Conservation (phyloP, 257 asterid genomes). For the Voacanga thouarsii region DNA sequence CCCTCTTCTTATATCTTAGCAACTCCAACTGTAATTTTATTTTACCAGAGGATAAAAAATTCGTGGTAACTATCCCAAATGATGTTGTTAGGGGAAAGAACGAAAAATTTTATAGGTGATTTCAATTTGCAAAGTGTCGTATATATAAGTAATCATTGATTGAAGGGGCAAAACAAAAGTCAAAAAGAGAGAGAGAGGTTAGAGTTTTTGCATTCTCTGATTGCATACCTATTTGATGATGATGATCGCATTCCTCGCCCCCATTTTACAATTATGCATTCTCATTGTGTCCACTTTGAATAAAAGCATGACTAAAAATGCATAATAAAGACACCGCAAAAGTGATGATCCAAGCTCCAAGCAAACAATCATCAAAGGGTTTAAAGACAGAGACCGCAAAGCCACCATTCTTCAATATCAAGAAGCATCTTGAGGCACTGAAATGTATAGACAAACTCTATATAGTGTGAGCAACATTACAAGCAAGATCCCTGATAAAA, state of each 20-base stretch:
- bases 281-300: conserved; percentile 30
- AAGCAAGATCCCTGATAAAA: conserved; percentile 22
- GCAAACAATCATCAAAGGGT: neutral
- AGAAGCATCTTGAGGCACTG: conserved; percentile 7
- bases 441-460: conserved; percentile 20
- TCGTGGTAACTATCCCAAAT: neutral
- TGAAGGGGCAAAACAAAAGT: neutral
- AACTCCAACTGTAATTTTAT: neutral
- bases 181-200: conserved; percentile 13
- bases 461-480: conserved; percentile 12
- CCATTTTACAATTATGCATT: conserved; percentile 24
- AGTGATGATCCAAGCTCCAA: conserved; percentile 22
- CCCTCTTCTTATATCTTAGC: neutral
- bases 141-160: neutral
- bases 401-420: conserved; percentile 15
- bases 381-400: conserved; percentile 7
- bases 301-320: conserved; percentile 19
- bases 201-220: conserved; percentile 16
- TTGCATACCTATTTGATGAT: conserved; percentile 12
- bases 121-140: neutral
- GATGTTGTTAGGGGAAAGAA: neutral
- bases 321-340: conserved; percentile 17
- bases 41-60: neutral
- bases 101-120: neutral
- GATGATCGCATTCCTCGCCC: conserved; percentile 28